Evolutionary conservation across 2,329 filamentous ascomycete species (phyloP).

Genomic region (Chrysosporium queenslandicum): DNA sequence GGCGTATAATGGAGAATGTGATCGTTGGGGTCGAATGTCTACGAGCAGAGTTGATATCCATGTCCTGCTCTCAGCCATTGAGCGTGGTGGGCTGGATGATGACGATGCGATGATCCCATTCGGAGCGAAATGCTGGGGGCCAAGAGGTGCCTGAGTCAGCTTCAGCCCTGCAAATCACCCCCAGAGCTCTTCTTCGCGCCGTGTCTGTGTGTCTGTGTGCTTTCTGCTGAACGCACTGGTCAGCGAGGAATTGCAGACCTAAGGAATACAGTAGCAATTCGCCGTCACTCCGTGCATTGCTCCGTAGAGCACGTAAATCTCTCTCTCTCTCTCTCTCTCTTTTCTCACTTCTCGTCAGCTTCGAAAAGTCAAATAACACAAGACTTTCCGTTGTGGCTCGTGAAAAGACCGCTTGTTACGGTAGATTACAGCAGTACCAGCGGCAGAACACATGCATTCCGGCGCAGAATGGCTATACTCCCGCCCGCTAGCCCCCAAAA

Average conservation of each 20-base stretch:
- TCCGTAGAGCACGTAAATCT: background rate
- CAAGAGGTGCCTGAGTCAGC: background rate
- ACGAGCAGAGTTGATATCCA: background rate
- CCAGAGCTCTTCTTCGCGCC: too few relatives aligned
- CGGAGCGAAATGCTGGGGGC: background rate
- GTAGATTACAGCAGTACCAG: background rate
- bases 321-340: too few relatives aligned
- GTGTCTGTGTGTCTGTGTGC: too few relatives aligned
- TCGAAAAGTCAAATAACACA: background rate
- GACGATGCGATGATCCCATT: background rate
- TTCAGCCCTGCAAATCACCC: background rate
- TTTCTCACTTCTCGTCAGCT: background rate
- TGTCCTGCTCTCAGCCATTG: too few relatives aligned
- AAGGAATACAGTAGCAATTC: too few relatives aligned
- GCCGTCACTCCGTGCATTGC: background rate
- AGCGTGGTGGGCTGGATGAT: background rate
- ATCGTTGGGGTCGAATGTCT: background rate
- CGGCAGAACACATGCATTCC: background rate
- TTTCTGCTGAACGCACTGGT: too few relatives aligned
- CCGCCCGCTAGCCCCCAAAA: conserved; percentile 7
- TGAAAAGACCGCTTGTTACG: background rate
- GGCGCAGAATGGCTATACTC: background rate
- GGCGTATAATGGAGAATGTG: background rate
- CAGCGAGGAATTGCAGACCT: too few relatives aligned
- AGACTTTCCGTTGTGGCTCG: background rate